A percentile compares a stretch with the other conserved stretches of the same genome.
Conservation (phyloP, 768 basidiomycete genomes). For the Serendipita sp. region DNA sequence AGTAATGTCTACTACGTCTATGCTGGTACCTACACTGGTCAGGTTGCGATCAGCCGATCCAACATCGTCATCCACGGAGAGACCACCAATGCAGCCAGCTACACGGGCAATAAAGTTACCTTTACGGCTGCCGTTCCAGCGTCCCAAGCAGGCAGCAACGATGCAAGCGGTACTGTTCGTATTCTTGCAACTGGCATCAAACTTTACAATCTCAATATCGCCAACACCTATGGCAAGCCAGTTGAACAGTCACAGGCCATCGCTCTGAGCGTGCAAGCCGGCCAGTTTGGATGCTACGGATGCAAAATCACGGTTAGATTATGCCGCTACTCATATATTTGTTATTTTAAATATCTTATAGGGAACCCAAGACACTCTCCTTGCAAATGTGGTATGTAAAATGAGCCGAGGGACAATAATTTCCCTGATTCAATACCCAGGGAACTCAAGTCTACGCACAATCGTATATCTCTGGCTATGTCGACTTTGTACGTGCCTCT, state of each 20-base stretch:
- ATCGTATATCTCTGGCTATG: conserved; percentile 26
- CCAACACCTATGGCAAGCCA: conserved; percentile 11
- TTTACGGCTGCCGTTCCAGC: conserved; percentile 10
- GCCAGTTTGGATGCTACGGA: conserved; percentile 5
- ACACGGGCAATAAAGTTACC: conserved; percentile 6
- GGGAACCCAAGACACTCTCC: neutral
- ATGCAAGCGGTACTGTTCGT: conserved; percentile 11
- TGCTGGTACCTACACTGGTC: conserved; percentile 7
- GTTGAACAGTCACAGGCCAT: conserved; percentile 3
- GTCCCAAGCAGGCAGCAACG: conserved; percentile 10
- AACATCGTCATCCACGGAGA: conserved; percentile 6
- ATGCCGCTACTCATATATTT: neutral
- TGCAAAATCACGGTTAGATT: conserved; percentile 3
- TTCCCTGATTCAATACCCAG: conserved; percentile 6
- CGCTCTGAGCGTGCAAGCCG: conserved; percentile 7
- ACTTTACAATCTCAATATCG: conserved; percentile 9
- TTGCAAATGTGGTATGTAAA: neutral
- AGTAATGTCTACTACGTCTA: conserved; percentile 6
- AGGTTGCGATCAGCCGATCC: conserved; percentile 1
- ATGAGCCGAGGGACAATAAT: no score
- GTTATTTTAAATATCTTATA: neutral
- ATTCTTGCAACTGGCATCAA: conserved; percentile 10
- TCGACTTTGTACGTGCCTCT: conserved; percentile 34
- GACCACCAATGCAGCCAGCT: neutral
- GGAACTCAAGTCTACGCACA: conserved; percentile 31